A percentile compares a stretch with the other conserved stretches of the same genome.
phyloP scores from a whole-genome alignment of 2,329 filamentous ascomycete genomes.

The Fusarium foetens region DNA sequence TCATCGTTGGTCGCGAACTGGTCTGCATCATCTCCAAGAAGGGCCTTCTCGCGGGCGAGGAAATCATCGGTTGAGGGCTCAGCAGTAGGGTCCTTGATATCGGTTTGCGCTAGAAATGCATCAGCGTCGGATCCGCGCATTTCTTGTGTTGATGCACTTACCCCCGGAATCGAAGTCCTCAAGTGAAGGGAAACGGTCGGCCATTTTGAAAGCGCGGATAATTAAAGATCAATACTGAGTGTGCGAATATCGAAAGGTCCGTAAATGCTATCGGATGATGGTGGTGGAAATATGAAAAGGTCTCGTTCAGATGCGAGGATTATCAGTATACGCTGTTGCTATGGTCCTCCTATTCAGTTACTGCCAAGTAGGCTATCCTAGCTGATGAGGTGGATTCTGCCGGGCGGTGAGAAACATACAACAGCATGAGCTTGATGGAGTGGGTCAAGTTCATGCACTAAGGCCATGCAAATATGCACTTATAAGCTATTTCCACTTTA shows the following conservation, averaged over 20 bases:
- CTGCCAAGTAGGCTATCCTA: conserved; percentile 42
- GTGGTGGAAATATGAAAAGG: conserved; percentile 4
- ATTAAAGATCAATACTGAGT: background rate
- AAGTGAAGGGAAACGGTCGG: conserved; percentile 80
- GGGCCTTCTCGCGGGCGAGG: conserved; percentile 87
- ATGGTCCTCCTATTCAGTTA: conserved; percentile 44
- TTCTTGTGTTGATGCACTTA: conserved; percentile 50
- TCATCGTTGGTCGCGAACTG: conserved; percentile 86
- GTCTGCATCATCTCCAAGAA: conserved; percentile 91
- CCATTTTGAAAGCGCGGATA: conserved; percentile 62
- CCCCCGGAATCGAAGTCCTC: conserved; percentile 79
- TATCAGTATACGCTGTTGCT: conserved; percentile 36
- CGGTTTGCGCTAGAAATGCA: conserved; percentile 70
- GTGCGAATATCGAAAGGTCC: conserved; percentile 1
- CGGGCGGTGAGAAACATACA: conserved; percentile 47
- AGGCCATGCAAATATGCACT: conserved; percentile 37
- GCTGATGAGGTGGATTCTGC: conserved; percentile 49
- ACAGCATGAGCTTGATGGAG: conserved; percentile 13
- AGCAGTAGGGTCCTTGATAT: conserved; percentile 66
- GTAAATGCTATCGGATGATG: background rate
- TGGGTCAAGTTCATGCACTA: conserved; percentile 34
- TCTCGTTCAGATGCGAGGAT: conserved; percentile 16
- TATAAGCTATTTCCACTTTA: conserved; percentile 39
- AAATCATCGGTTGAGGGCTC: conserved; percentile 81
- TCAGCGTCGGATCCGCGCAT: conserved; percentile 33